These are phyloP conservation scores for Hyparrhenia diplandra DNA, from an alignment of 176 grass and related monocot genomes.

Conservation along the genomic window DNA sequence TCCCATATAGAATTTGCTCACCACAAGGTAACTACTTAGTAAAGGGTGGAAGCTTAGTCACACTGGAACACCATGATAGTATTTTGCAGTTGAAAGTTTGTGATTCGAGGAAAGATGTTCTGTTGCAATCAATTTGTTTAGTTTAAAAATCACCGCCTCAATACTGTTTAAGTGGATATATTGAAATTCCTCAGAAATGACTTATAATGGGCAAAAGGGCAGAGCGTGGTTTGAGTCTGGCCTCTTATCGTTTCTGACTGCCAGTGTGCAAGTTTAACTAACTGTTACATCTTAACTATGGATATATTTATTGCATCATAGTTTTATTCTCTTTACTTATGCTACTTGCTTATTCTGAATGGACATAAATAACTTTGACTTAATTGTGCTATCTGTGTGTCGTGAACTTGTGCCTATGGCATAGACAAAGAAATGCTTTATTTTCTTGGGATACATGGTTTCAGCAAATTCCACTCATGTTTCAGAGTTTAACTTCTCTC, in stretches of 20 bases:
- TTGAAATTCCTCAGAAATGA: background rate
- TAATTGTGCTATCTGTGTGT: background rate
- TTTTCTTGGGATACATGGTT: background rate
- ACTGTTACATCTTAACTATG: background rate
- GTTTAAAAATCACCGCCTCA: background rate
- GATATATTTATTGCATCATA: background rate
- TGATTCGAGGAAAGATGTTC: background rate
- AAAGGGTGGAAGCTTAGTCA: background rate
- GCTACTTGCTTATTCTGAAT: background rate
- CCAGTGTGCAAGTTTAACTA: background rate
- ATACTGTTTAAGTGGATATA: background rate
- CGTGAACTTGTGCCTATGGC: background rate
- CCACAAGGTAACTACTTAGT: slow-evolving; percentile 60
- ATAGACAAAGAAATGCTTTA: background rate
- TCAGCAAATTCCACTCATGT: background rate
- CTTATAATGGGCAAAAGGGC: background rate
- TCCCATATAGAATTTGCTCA: slow-evolving; percentile 98
- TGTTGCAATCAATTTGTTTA: background rate
- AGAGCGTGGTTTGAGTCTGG: background rate
- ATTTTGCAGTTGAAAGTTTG: background rate
- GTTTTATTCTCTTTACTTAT: background rate
- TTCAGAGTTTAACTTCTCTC: slow-evolving; percentile 7
- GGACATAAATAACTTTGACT: background rate
- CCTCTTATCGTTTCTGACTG: background rate
- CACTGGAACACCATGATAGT: background rate